Base-by-base conservation (phyloP, 2,329 filamentous ascomycete species). In the Alternaria sp. region DNA sequence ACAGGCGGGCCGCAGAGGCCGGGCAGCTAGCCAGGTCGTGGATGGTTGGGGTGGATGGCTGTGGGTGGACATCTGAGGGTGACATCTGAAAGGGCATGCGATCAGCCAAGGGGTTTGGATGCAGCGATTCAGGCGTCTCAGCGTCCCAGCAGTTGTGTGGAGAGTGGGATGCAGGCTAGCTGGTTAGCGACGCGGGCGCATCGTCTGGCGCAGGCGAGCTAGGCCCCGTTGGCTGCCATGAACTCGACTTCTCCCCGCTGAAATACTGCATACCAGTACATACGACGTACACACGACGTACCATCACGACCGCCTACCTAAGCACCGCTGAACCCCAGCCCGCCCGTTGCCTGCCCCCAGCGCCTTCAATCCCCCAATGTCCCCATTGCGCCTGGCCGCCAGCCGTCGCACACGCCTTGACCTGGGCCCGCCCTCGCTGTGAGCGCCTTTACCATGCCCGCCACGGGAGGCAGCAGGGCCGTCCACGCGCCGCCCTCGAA, bases 361-460 rank as follows among this genome's bases (percentile, higher is more conserved):
- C 30, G 32, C 32, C 36, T 17, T 43, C 30, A 9, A 21, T 9
- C 21, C 28, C 57, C 65, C 62, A 65, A 67, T 67, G 65, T 67
- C 36, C 59, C 56, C 66, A 72, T 60, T 65, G 70, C 68, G 65
- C 63, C 62, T 57, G 69, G 66, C 69, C 56, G 51, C 66, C 65
- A 56, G 32, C 66, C 69, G 69, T 72, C 64, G 70, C 59, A 72
- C 70, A 66, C 43, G 54, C 59, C 40, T 43, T 52, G 54, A 50
- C 62, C 65, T 62, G 58, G 57, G 59, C 52, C 46, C 55, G 52
- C 62, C 54, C 49, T 26, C 60, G 21, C 28, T 62, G 60, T 64
- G 56, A 59, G 56, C 59, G 30, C 13, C 65, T 21, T 26, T 26
- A 40, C 30, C 46, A 68, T 71, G 69, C 67, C 69, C 49, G 62